These are phyloP conservation scores for Maudiozyma saulgeensis DNA, from an alignment of 805 yeast genomes.

Conservation along the genomic window DNA sequence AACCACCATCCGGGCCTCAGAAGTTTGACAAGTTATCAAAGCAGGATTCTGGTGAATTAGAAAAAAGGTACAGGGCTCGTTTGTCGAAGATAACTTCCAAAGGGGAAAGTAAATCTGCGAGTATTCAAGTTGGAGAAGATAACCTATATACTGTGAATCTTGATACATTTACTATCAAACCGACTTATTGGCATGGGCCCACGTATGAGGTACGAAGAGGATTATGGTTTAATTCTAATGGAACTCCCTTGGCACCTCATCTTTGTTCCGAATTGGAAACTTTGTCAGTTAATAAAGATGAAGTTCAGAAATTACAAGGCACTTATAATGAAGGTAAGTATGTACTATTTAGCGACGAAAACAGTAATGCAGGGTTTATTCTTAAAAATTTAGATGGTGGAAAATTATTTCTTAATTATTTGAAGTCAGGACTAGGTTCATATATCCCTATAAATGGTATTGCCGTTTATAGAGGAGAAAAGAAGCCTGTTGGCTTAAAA, in stretches of 20 bases:
- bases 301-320: constrained; percentile 1
- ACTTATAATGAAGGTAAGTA: constrained; percentile 9
- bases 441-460: constrained; percentile 38
- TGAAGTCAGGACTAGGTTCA: constrained; percentile 28
- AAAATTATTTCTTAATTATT: constrained; percentile 29
- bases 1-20: constrained; percentile 39
- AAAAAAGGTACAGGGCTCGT: constrained; percentile 32
- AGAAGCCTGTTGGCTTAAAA: not conserved
- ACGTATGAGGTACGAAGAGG: constrained; percentile 75
- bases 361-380: constrained; percentile 34
- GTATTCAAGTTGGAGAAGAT: constrained; percentile 68
- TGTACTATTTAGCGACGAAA: constrained; percentile 32
- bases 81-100: constrained; percentile 10
- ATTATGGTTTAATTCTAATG: constrained; percentile 61
- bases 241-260: constrained; percentile 42
- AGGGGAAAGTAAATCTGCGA: no score
- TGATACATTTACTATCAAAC: constrained; percentile 41
- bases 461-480: constrained; percentile 23
- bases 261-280: constrained; percentile 52
- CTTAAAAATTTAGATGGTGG: constrained; percentile 38
- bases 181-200: constrained; percentile 88
- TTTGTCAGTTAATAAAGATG: not conserved
- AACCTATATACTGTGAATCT: constrained; percentile 66
- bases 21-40: constrained; percentile 61
- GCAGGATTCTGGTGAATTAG: constrained; percentile 55